A percentile compares a stretch with the other conserved stretches of the same genome.
Conservation (phyloP, 2,329 filamentous ascomycete genomes). For the Aspergillus pseudotamarii region DNA sequence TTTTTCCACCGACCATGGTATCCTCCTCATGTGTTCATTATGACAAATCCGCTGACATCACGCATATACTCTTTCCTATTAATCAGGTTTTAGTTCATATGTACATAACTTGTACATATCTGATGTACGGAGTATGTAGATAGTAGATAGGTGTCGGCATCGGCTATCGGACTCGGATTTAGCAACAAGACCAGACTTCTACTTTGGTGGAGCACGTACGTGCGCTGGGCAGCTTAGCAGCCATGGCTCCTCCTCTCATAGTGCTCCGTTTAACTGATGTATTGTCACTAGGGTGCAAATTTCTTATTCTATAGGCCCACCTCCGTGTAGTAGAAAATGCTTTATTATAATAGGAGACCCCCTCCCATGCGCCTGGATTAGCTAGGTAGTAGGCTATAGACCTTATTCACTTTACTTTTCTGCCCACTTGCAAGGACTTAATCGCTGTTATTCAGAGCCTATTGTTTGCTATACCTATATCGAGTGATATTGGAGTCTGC, state of each 20-base stretch:
- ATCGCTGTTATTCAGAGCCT: not conserved
- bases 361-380: not conserved
- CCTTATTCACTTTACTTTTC: not conserved
- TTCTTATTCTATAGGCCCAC: slow-evolving; percentile 2
- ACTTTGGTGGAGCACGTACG: not conserved
- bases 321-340: not conserved
- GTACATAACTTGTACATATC: not conserved
- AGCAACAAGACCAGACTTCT: not conserved
- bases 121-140: not conserved
- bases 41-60: slow-evolving; percentile 1
- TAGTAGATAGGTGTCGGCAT: not conserved
- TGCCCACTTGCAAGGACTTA: not conserved
- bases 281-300: not conserved
- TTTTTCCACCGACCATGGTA: not conserved
- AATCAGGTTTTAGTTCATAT: not conserved
- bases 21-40: not conserved
- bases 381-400: not conserved
- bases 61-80: not conserved
- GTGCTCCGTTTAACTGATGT: not conserved
- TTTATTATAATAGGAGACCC: not conserved
- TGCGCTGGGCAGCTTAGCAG: not conserved
- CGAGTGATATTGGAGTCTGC: not conserved
- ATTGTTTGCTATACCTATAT: not conserved
- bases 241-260: not conserved
- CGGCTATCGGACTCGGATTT: slow-evolving; percentile 1